These are phyloP conservation scores for Mrakiaceae sp. DNA, from an alignment of 1,284 basidiomycete genomes.

Conservation along the genomic window DNA sequence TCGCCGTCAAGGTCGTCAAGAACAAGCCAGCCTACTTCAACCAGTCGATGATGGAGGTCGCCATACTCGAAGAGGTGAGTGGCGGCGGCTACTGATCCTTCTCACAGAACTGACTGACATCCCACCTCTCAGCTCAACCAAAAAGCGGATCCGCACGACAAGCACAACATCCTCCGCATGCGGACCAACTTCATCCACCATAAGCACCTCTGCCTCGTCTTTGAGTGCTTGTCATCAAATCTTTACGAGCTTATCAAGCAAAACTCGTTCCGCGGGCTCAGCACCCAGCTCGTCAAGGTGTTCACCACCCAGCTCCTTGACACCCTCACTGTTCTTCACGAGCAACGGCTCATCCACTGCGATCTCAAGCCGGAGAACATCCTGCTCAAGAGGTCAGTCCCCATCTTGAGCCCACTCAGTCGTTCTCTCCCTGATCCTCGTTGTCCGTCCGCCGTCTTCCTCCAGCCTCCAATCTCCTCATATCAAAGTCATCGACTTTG, in stretches of 20 bases:
- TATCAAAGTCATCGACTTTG: slow-evolving; percentile 99
- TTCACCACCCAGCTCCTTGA: slow-evolving; percentile 94
- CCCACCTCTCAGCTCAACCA: slow-evolving; percentile 61
- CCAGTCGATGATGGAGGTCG: slow-evolving; percentile 99
- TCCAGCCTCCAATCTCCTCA: slow-evolving; percentile 84
- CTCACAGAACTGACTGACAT: background rate
- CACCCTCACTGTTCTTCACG: slow-evolving; percentile 82
- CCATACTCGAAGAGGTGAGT: slow-evolving; percentile 84
- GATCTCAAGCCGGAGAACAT: slow-evolving; percentile 98
- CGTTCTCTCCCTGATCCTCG: background rate
- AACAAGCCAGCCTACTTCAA: slow-evolving; percentile 99
- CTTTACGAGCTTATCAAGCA: slow-evolving; percentile 99
- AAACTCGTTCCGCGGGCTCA: slow-evolving; percentile 96
- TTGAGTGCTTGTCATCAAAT: slow-evolving; percentile 94
- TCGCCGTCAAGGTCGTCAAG: slow-evolving; percentile 98
- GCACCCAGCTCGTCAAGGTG: slow-evolving; percentile 92
- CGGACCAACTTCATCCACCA: slow-evolving; percentile 95
- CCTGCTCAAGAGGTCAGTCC: slow-evolving; percentile 50
- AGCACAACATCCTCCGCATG: slow-evolving; percentile 91
- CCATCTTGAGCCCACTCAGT: too few relatives aligned
- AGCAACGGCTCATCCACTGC: slow-evolving; percentile 92
- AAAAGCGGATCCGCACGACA: slow-evolving; percentile 81
- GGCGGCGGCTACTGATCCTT: background rate
- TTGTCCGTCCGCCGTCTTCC: background rate
- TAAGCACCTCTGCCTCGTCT: slow-evolving; percentile 92